These are phyloP conservation scores for Plectranthus barbatus DNA, from an alignment of 257 asterid species.

Conservation along the genomic window DNA sequence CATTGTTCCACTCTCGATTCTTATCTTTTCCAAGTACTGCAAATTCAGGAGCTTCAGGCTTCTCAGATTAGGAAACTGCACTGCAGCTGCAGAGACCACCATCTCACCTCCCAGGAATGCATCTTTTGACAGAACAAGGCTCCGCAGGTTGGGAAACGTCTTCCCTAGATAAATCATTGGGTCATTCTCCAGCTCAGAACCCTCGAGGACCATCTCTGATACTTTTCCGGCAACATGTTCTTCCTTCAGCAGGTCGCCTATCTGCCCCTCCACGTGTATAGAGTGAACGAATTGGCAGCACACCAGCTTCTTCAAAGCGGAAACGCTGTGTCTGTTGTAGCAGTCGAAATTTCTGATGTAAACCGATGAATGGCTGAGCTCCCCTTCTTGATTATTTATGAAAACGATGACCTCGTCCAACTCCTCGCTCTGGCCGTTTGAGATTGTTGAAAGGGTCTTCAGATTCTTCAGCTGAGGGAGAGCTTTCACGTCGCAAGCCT, in stretches of 20 bases:
- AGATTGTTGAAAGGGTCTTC: not conserved
- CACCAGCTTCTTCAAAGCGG: not conserved
- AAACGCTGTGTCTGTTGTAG: not conserved
- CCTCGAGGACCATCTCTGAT: constrained; percentile 9
- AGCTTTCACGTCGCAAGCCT: not conserved
- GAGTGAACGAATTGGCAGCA: not conserved
- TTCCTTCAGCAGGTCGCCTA: not conserved
- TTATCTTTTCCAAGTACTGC: constrained; percentile 4
- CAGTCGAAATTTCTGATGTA: constrained; percentile 14
- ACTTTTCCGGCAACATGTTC: too few species aligned
- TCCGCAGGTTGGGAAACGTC: constrained; percentile 4
- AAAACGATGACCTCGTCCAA: not conserved
- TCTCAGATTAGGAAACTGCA: constrained; percentile 13
- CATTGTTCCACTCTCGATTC: constrained; percentile 10
- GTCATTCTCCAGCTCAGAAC: constrained; percentile 9
- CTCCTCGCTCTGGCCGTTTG: not conserved
- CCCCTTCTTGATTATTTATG: too few species aligned
- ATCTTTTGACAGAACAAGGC: constrained; percentile 11
- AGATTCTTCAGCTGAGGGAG: constrained; percentile 3
- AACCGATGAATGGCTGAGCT: not conserved
- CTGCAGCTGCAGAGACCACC: not conserved
- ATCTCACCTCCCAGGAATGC: constrained; percentile 12
- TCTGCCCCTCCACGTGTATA: constrained; percentile 12
- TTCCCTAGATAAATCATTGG: constrained; percentile 11
- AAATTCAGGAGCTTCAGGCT: constrained; percentile 15